Evolutionary conservation across 164 flowering plant genomes (phyloP).

Genomic region (Vitis cinerea): DNA sequence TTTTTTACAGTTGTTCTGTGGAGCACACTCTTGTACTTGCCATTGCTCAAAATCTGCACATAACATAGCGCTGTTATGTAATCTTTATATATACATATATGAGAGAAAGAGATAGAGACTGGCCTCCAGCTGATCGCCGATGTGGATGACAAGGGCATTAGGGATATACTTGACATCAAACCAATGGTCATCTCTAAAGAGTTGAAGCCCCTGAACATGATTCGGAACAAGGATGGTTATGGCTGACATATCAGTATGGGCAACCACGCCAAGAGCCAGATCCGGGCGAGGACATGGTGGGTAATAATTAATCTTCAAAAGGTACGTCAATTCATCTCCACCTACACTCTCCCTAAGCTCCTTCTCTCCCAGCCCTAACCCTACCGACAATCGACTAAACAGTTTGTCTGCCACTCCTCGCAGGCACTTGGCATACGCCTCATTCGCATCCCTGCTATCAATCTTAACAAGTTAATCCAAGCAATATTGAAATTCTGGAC

Average conservation of each 20-base stretch:
- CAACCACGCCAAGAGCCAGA: constrained; percentile 39
- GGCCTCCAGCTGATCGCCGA: no score
- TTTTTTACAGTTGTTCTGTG: no score
- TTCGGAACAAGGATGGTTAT: constrained; percentile 42
- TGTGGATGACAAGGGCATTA: no score
- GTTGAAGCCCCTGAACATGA: constrained; percentile 46
- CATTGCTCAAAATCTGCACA: no score
- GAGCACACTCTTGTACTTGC: no score
- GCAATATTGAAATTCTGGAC: no score
- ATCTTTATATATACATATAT: no score
- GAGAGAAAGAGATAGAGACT: no score
- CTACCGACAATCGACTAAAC: constrained; percentile 35
- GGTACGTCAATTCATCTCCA: constrained; percentile 33
- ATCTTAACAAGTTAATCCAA: no score
- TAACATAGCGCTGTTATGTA: no score
- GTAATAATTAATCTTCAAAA: constrained; percentile 38
- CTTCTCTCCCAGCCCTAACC: constrained; percentile 34
- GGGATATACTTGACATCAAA: no score
- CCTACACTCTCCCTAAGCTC: constrained; percentile 32
- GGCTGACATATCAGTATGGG: constrained; percentile 40
- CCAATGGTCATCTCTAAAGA: constrained; percentile 24
- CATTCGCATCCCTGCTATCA: constrained; percentile 48
- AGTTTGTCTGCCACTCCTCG: constrained; percentile 44
- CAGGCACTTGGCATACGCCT: constrained; percentile 46
- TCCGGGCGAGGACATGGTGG: constrained; percentile 56